Evolutionary conservation across 352 stramenopile species (phyloP).

Genomic region (Globisporangium cederbergense): DNA sequence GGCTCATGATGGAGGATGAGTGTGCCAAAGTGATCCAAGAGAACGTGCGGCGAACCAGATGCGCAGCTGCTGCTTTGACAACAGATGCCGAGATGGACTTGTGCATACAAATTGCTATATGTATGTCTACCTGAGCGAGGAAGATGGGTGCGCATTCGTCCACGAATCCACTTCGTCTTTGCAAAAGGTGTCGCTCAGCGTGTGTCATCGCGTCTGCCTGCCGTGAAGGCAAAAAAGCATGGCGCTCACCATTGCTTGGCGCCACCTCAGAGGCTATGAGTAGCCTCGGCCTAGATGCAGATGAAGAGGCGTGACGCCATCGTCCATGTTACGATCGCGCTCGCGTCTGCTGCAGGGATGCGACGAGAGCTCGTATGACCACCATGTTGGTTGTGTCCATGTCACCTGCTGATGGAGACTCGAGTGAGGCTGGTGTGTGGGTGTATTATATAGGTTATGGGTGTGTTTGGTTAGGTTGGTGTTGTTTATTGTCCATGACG

Average conservation of each 20-base stretch:
- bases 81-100: not conserved
- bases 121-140: not conserved
- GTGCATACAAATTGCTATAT: not conserved
- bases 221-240: no score
- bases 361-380: not conserved
- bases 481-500: not conserved
- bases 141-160: not conserved
- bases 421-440: not conserved
- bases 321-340: no score
- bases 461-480: not conserved
- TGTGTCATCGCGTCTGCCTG: no score
- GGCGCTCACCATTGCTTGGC: no score
- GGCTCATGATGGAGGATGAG: not conserved
- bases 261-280: no score
- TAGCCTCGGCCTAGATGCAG: no score
- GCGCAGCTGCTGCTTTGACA: not conserved
- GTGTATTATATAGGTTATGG: not conserved
- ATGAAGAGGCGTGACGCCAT: no score
- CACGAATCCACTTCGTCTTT: no score
- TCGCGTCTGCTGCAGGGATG: no score
- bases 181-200: no score
- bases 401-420: not conserved
- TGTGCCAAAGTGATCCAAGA: not conserved
- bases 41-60: constrained; percentile 7
- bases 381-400: not conserved